Evolutionary conservation across 331 rosid species (phyloP).

Genomic region (Stylosanthes scabra): DNA sequence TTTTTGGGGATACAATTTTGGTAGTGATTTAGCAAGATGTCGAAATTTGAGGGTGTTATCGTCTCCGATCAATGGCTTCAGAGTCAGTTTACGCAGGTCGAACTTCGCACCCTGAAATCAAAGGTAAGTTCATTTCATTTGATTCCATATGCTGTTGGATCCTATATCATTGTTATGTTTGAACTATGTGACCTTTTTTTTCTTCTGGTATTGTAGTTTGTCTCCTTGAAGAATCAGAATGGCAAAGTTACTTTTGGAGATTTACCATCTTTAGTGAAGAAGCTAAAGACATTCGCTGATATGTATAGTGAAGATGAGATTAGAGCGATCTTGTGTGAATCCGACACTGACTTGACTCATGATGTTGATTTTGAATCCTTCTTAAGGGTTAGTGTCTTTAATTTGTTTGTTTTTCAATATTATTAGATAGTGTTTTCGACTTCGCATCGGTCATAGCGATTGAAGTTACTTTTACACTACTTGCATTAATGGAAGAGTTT

Average conservation of each 20-base stretch:
- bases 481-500: slow-evolving; percentile 27
- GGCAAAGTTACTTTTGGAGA: slow-evolving; percentile 76
- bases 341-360: slow-evolving; percentile 55
- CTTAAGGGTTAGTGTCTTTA: slow-evolving; percentile 67
- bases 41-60: slow-evolving; percentile 79
- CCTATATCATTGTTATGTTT: slow-evolving; percentile 16
- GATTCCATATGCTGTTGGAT: slow-evolving; percentile 7
- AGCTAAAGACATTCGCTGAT: slow-evolving; percentile 71
- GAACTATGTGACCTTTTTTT: slow-evolving; percentile 17
- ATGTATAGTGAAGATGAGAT: slow-evolving; percentile 73
- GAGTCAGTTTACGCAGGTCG: slow-evolving; percentile 92
- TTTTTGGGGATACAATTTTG: slow-evolving; percentile 33
- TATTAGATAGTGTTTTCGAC: neutral
- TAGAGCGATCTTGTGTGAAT: slow-evolving; percentile 60
- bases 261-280: slow-evolving; percentile 68
- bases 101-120: slow-evolving; percentile 85
- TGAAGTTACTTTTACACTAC: neutral
- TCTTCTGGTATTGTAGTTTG: slow-evolving; percentile 56
- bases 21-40: slow-evolving; percentile 60
- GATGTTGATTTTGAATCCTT: slow-evolving; percentile 92
- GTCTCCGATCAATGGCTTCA: slow-evolving; percentile 96
- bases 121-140: slow-evolving; percentile 59
- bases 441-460: neutral
- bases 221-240: slow-evolving; percentile 66
- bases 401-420: neutral